A percentile compares a stretch with the other conserved stretches of the same genome.
Conservation (phyloP, 305 asterid genomes). For the Fraxinus floribunda region DNA sequence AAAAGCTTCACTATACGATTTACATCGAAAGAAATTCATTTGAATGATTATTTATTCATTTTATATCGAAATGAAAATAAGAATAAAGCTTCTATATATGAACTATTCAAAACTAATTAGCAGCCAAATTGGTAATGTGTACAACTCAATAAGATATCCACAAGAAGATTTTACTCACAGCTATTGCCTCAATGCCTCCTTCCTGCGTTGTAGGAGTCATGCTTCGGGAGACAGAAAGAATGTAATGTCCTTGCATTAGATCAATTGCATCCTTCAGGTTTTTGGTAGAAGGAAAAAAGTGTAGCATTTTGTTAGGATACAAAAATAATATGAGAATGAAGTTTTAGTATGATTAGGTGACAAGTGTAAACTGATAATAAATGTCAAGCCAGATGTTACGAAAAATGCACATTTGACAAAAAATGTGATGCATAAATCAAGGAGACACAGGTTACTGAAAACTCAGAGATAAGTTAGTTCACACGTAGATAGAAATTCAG, state of each 20-base stretch:
- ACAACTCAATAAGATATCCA: background rate
- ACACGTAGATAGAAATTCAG: constrained; percentile 7
- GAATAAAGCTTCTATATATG: background rate
- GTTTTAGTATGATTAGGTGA: background rate
- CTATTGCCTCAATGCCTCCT: constrained; percentile 81
- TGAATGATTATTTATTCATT: background rate
- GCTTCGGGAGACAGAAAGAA: constrained; percentile 82
- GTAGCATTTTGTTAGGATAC: constrained; percentile 21
- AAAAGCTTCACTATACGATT: background rate
- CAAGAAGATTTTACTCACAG: constrained; percentile 52
- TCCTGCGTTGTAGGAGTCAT: constrained; percentile 62
- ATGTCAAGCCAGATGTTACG: background rate
- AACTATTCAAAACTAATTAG: background rate
- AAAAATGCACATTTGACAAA: background rate
- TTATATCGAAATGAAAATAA: background rate
- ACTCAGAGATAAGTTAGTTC: background rate
- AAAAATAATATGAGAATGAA: constrained; percentile 20
- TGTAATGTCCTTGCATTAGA: constrained; percentile 89
- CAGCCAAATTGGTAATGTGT: background rate
- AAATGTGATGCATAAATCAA: background rate
- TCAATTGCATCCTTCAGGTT: constrained; percentile 83
- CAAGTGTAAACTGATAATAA: background rate
- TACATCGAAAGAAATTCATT: background rate
- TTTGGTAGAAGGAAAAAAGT: constrained; percentile 19
- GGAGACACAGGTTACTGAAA: background rate